These are phyloP conservation scores for Saccharomycopsis vini DNA, from an alignment of 805 yeast species.

Conservation along the genomic window DNA sequence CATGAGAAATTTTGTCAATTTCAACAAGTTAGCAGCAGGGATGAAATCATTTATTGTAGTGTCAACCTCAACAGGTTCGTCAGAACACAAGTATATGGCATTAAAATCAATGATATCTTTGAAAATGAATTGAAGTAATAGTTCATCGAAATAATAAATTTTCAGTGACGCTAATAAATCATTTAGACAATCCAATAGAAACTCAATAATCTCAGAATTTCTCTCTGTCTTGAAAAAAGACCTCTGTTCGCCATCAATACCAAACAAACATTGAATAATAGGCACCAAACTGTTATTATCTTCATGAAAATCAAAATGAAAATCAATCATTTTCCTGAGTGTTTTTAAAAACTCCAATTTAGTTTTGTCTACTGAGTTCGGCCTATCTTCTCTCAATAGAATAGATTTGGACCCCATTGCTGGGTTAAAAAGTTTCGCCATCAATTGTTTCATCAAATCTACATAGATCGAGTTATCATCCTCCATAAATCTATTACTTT, in stretches of 20 bases:
- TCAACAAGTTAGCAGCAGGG: not conserved
- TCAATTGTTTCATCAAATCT: not conserved
- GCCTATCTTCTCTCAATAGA: conserved; percentile 1
- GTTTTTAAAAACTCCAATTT: conserved; percentile 2
- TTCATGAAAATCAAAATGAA: conserved; percentile 13
- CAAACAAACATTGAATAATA: conserved; percentile 14
- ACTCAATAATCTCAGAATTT: conserved; percentile 4
- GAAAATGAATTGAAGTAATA: conserved; percentile 6
- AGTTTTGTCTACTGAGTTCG: not conserved
- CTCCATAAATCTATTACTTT: not conserved
- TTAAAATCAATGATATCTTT: conserved; percentile 1
- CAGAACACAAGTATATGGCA: too few species aligned
- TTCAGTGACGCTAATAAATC: conserved; percentile 2
- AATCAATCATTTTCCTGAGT: conserved; percentile 4
- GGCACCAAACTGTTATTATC: conserved; percentile 12
- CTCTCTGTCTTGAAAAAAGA: conserved; percentile 10
- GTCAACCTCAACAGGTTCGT: too few species aligned
- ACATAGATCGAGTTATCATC: not conserved
- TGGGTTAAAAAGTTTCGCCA: not conserved
- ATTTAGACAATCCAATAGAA: conserved; percentile 2
- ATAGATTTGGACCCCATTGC: not conserved
- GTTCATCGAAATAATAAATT: conserved; percentile 2
- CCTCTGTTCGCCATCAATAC: not conserved
- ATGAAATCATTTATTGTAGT: too few species aligned
- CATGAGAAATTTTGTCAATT: too few species aligned